phyloP scores from a whole-genome alignment of 2,329 filamentous ascomycete genomes.

The Stagonosporopsis tanaceti region DNA sequence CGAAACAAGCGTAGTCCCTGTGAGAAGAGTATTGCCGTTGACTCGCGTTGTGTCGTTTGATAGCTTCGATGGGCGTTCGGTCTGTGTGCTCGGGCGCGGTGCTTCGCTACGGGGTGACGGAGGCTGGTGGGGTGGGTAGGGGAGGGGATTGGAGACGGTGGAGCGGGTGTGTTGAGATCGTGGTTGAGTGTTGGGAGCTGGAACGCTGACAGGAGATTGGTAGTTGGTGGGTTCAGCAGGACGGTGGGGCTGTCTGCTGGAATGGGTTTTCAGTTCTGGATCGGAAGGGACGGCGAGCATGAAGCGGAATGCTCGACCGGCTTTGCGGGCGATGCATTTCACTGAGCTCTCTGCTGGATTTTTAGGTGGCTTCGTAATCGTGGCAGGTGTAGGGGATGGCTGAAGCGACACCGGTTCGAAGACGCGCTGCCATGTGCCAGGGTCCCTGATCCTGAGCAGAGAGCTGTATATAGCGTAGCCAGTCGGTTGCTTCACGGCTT shows the following conservation, averaged over 20 bases:
- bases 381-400: not conserved
- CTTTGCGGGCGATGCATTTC: not conserved
- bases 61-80: not conserved
- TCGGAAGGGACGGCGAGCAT: constrained; percentile 25
- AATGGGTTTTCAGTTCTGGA: constrained; percentile 19
- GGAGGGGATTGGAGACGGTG: not conserved
- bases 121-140: not conserved
- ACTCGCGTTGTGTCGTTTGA: not conserved
- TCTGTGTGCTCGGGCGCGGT: not conserved
- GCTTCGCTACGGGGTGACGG: not conserved
- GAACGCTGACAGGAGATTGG: not conserved
- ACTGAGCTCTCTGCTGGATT: not conserved
- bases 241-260: constrained; percentile 10
- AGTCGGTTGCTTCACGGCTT: constrained; percentile 1
- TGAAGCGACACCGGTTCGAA: not conserved
- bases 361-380: not conserved
- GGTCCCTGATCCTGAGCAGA: constrained; percentile 4
- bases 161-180: not conserved
- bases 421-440: constrained; percentile 13
- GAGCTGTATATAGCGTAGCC: constrained; percentile 14
- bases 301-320: constrained; percentile 21
- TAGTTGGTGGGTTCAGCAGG: not conserved
- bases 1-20: not conserved
- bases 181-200: not conserved
- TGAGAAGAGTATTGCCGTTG: not conserved